Base-by-base conservation (phyloP, 257 asterid genomes). In the Capsicum rhomboideum region DNA sequence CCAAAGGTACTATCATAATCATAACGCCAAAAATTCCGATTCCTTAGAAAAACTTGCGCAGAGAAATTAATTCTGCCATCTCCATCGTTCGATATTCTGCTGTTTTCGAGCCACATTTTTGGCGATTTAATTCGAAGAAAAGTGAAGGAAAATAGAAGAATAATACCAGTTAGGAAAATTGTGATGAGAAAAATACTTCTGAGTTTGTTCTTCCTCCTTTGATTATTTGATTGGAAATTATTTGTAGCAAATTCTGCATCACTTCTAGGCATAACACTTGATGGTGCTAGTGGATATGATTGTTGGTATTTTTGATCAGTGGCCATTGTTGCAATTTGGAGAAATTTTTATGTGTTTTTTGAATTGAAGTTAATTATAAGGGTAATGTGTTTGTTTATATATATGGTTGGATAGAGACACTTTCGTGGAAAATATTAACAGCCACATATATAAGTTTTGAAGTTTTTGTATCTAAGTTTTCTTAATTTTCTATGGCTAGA, bases 251-350 rank as follows among this genome's bases (percentile, higher is more conserved):
- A 77, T 83, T 86, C 93, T 78, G 84, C 88, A 56, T 91, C 90
- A 66, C 92, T 89, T 83, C 92, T 78, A 0, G 91, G 91, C 55
- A 86, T 44, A 8, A 82, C 42, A 7, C 84, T 74, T 61, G 92
- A 63, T 40, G 92, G 89, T 10, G 93, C 90, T 3, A 89, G 78
- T 0, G 92, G 93, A 83, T 87, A 85, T 13, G 87, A 89, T 40
- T 82, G 87, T 12, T 58, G 87, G 53, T 86, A 52, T 78, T 82
- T 75, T 75, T 75, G 8, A 26, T 75, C 44, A 14, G 26, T 46
- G 34, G 59, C 7, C 23, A 28, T n/a, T 3, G 16, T 74, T 56
- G n/a, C 8, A 7, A 16, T 17, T 8, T 52, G 4, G 14, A 31
- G 58, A 18, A 26, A 54, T 6, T 20, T 2, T 6, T 37, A 8